Base-by-base conservation (phyloP, 768 basidiomycete species). In the Mrakia gelida region DNA sequence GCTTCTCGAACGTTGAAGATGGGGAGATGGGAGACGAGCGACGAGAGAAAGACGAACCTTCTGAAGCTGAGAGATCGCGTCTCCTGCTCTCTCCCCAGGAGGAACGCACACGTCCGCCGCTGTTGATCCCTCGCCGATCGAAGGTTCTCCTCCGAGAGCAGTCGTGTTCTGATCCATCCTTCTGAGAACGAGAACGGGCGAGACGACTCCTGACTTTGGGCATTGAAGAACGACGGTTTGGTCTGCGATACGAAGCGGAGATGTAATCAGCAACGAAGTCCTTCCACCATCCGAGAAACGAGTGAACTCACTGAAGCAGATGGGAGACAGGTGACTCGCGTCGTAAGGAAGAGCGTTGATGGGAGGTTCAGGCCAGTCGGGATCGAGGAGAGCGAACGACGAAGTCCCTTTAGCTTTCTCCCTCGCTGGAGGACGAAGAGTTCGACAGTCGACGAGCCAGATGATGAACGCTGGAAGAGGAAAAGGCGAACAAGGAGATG, bases 151-250 rank as follows among this genome's bases (percentile, higher is more conserved):
- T 63, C 95, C 96, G 61, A 95, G 91, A 54, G 92, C 94, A 11
- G 90, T 92, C 2, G 92, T 93, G 80, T 91, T 92, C 81, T 92
- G 91, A 81, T 97, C 95, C 74, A 97, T 93, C 82, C 95, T 94
- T 75, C 96, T 92, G 81, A 98, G 92, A 85, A 98, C 92, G 63
- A 98, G 87, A 59, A 95, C 90, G 15, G 96, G 96, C 78, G 92
- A 93, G 81, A 96, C 92, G 62, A 95, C 92, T 41, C 95, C 96
- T 3, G 96, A 96, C 1, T 92, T 92, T 80, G 96, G 87, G 82
- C 95, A 98, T 83, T 98, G 96, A 52, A 98, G 85, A 43, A 98
- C 93, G 68, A 98, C 92, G 1, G 94, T 95, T 84, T 95, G 92
- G 83, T 98, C 61, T 75, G 61, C 28, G 21, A 28, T 28, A 75